Base-by-base conservation (phyloP, 1,284 basidiomycete genomes). In the Thelephora terrestris region DNA sequence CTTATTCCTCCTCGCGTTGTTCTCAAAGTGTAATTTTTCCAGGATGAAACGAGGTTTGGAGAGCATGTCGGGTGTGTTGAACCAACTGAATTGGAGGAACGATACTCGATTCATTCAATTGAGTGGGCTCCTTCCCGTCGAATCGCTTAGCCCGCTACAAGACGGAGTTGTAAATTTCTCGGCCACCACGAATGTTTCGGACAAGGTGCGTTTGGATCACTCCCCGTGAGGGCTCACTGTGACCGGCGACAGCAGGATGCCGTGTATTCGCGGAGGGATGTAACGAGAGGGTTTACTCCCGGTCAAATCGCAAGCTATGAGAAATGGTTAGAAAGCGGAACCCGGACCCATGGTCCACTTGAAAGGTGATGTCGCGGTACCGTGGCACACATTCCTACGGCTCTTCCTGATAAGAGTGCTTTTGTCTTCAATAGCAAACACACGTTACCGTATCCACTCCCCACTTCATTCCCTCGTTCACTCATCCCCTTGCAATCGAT, bases 51-150 rank as follows among this genome's bases (percentile, higher is more conserved):
- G 51, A 3, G 57, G 60, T 16, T 52, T 57, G 9, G 64, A 73
- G n/a, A 70, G 73, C 53, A 62, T 86, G 29, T 60, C 71, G 7
- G 71, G 64, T 44, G 57, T 79, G 36, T 71, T 67, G 25, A 59
- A 65, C 4, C 70, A 74, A 43, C 65, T 87, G 40, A 79, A 78
- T 55, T 74, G 72, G 66, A 67, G 73, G 20, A 75, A 71, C 25
- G 66, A 69, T 38, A 73, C 73, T 45, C 73, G 72, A 12, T 78
- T 86, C 53, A 72, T 71, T n/a, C 68, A 77, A 38, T 68, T 89
- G 12, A 63, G 64, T 45, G 85, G 85, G 7, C 59, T 68, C 3
- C 69, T 81, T 43, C 79, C 77, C 1, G 53, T 74, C 16, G 29
- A 32, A 10, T 43, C 54, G 2, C 58, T 58, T 7, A 50, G 60